Evolutionary conservation across 208 protist species (phyloP).

Genomic region (Naegleria lovaniensis): DNA sequence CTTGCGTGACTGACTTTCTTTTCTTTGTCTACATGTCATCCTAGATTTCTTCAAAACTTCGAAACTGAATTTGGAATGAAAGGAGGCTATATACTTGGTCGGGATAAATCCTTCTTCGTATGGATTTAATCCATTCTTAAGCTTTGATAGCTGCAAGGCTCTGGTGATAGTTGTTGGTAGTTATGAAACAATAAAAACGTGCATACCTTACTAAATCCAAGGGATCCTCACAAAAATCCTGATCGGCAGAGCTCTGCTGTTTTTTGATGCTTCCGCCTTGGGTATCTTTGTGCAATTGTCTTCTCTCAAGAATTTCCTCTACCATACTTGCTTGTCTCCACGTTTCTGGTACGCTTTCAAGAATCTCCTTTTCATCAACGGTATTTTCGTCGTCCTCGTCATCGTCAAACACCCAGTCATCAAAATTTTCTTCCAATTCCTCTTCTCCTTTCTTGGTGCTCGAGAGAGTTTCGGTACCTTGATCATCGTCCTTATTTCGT

Average conservation of each 20-base stretch:
- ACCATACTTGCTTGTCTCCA: not conserved
- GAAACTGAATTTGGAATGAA: not conserved
- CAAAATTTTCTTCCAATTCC: not conserved
- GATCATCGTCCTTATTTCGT: not conserved
- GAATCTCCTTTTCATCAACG: not conserved
- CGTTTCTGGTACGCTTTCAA: not conserved
- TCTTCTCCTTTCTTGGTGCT: not conserved
- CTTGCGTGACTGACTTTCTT: not conserved
- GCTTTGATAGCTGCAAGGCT: not conserved
- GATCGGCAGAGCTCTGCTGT: not conserved
- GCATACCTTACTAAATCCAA: not conserved
- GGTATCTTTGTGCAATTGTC: not conserved
- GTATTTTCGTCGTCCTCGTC: not conserved
- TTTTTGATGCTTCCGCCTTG: not conserved
- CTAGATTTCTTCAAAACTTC: not conserved
- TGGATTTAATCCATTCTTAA: not conserved
- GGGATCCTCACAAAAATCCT: not conserved
- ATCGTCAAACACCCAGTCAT: not conserved
- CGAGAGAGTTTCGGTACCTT: not conserved
- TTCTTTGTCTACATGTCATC: not conserved
- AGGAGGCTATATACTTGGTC: not conserved
- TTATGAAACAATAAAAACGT: not conserved
- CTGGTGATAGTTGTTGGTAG: not conserved
- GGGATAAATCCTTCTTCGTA: not conserved
- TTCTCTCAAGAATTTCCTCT: not conserved